These are phyloP conservation scores for Verbena officinalis DNA, from an alignment of 257 asterid genomes.

Conservation along the genomic window DNA sequence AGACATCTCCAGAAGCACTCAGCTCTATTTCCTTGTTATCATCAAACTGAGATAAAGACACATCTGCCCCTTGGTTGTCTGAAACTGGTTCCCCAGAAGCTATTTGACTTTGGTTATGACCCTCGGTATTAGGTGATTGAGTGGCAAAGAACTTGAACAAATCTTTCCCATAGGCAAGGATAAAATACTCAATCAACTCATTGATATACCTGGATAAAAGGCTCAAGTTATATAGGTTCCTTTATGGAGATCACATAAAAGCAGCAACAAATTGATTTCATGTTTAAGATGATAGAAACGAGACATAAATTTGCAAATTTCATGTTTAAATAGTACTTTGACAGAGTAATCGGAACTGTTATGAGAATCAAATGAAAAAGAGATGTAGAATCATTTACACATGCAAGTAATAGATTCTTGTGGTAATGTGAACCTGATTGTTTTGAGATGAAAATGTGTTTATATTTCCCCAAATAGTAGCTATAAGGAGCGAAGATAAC, in stretches of 20 bases:
- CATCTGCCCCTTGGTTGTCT: constrained; percentile 44
- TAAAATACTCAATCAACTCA: constrained; percentile 68
- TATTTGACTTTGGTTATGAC: constrained; percentile 36
- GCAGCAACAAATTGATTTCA: constrained; percentile 14
- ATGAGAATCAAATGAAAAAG: constrained; percentile 7
- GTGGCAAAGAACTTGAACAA: constrained; percentile 42
- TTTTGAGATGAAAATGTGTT: constrained; percentile 10
- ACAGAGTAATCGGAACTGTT: not conserved
- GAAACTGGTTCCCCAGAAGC: constrained; percentile 38
- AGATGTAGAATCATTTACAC: not conserved
- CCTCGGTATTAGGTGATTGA: constrained; percentile 42
- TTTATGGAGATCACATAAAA: constrained; percentile 27
- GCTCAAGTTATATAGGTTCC: constrained; percentile 24
- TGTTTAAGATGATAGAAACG: constrained; percentile 8
- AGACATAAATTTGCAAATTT: not conserved
- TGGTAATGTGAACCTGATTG: constrained; percentile 1
- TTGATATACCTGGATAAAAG: constrained; percentile 61
- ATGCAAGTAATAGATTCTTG: constrained; percentile 22
- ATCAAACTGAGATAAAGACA: constrained; percentile 38
- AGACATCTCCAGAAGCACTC: constrained; percentile 38
- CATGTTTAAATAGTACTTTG: not conserved
- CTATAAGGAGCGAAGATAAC: not conserved
- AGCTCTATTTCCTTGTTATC: constrained; percentile 40
- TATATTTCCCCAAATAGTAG: not conserved
- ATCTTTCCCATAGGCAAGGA: constrained; percentile 54